Evolutionary conservation across 345 rosid genomes (phyloP).

Genomic region (Punica granatum): DNA sequence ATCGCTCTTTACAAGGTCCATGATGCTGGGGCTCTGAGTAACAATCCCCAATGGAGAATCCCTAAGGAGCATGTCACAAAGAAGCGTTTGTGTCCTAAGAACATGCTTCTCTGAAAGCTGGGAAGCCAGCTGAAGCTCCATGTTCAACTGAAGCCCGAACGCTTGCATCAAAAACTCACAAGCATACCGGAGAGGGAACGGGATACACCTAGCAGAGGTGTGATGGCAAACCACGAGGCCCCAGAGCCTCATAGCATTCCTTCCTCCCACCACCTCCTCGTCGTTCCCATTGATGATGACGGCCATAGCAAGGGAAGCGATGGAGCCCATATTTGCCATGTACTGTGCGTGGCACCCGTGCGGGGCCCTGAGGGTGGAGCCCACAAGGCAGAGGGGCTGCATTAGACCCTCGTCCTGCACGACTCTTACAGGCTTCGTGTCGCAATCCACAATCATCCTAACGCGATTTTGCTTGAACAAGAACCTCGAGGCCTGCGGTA

Average conservation of each 20-base stretch:
- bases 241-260: slow-evolving; percentile 82
- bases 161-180: slow-evolving; percentile 99
- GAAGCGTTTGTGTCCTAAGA: slow-evolving; percentile 82
- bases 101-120: slow-evolving; percentile 87
- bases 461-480: slow-evolving; percentile 94
- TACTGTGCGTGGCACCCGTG: slow-evolving; percentile 97
- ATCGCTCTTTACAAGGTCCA: slow-evolving; percentile 93
- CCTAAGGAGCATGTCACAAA: slow-evolving; percentile 97
- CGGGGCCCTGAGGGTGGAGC: slow-evolving; percentile 95
- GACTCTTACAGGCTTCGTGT: slow-evolving; percentile 49
- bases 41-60: slow-evolving; percentile 91
- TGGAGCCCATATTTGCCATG: slow-evolving; percentile 94
- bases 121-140: slow-evolving; percentile 92
- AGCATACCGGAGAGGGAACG: slow-evolving; percentile 90
- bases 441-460: slow-evolving; percentile 93
- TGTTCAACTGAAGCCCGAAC: slow-evolving; percentile 89
- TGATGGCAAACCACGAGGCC: slow-evolving; percentile 99
- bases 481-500: slow-evolving; percentile 95
- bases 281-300: slow-evolving; percentile 84
- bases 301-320: slow-evolving; percentile 84
- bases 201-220: slow-evolving; percentile 81
- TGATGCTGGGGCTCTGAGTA: slow-evolving; percentile 92
- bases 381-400: slow-evolving; percentile 92
- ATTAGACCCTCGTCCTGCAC: slow-evolving; percentile 67
- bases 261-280: slow-evolving; percentile 61